Evolutionary conservation across 495 filamentous ascomycete species (phyloP).

Genomic region (Penicillium parvum): DNA sequence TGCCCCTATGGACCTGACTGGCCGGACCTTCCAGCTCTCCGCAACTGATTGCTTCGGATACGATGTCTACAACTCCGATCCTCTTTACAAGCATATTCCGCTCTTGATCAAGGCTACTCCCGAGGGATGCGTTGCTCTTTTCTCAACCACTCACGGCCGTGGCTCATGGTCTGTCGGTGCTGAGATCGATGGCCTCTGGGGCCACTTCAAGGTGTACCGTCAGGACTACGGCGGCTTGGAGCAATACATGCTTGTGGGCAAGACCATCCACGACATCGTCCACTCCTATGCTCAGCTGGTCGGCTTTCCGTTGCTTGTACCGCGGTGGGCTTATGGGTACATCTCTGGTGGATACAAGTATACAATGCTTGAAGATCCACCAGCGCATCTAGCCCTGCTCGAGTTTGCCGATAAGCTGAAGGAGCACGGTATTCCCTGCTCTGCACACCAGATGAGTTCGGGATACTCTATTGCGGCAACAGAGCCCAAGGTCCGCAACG

Average conservation of each 20-base stretch:
- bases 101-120: constrained; percentile 60
- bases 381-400: constrained; percentile 53
- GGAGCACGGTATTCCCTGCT: constrained; percentile 63
- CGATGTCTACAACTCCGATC: constrained; percentile 64
- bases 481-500: constrained; percentile 62
- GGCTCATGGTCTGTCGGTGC: constrained; percentile 64
- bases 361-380: constrained; percentile 58
- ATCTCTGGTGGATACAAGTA: constrained; percentile 68
- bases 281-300: constrained; percentile 60
- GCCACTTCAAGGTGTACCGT: constrained; percentile 64
- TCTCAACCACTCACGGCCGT: constrained; percentile 59
- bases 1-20: constrained; percentile 66
- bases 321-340: constrained; percentile 65
- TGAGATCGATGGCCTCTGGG: constrained; percentile 68
- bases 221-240: constrained; percentile 68
- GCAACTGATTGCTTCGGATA: constrained; percentile 68
- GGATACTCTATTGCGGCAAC: constrained; percentile 65
- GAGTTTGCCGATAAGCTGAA: constrained; percentile 57
- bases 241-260: constrained; percentile 63
- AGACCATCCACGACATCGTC: constrained; percentile 59
- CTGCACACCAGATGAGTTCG: constrained; percentile 66
- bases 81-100: constrained; percentile 69
- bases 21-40: constrained; percentile 59
- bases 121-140: constrained; percentile 57
- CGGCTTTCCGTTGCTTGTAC: constrained; percentile 59